These are phyloP conservation scores for Ogataea populi-albae DNA, from an alignment of 805 yeast genomes.

Conservation along the genomic window DNA sequence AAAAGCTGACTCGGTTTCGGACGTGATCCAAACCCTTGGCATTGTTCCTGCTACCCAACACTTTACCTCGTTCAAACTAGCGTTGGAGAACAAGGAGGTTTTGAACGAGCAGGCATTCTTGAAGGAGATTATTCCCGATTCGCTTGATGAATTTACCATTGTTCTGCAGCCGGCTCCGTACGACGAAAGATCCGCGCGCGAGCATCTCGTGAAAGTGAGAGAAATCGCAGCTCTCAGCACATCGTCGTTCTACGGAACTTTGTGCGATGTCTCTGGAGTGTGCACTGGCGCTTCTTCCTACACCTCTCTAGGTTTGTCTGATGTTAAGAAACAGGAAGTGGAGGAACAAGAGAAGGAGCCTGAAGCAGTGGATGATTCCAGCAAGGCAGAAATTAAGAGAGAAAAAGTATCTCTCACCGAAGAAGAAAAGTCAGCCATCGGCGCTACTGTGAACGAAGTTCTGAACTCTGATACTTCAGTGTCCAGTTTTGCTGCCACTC, in stretches of 20 bases:
- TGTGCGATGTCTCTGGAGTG: constrained; percentile 35
- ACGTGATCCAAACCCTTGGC: constrained; percentile 56
- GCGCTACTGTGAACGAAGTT: constrained; percentile 19
- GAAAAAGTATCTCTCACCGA: constrained; percentile 27
- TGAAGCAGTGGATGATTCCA: constrained; percentile 17
- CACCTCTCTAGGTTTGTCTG: constrained; percentile 38
- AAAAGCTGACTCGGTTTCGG: constrained; percentile 47
- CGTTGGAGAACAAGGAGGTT: constrained; percentile 33
- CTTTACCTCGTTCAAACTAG: constrained; percentile 57
- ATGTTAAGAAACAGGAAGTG: constrained; percentile 20
- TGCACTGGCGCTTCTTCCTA: constrained; percentile 53
- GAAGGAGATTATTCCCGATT: constrained; percentile 31
- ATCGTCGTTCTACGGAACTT: constrained; percentile 42
- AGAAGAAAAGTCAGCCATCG: constrained; percentile 28
- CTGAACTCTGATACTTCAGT: constrained; percentile 11
- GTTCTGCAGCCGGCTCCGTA: constrained; percentile 54
- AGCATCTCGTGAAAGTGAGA: constrained; percentile 62
- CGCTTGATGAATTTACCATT: constrained; percentile 36
- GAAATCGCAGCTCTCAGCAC: constrained; percentile 54
- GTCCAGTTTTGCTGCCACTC: constrained; percentile 30
- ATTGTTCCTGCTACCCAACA: constrained; percentile 56
- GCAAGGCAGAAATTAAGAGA: constrained; percentile 20
- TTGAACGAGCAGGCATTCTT: constrained; percentile 27
- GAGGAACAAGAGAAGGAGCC: constrained; percentile 15
- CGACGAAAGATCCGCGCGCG: constrained; percentile 55